Evolutionary conservation across 768 basidiomycete species (phyloP).

Genomic region (Lactifluus pinguis): DNA sequence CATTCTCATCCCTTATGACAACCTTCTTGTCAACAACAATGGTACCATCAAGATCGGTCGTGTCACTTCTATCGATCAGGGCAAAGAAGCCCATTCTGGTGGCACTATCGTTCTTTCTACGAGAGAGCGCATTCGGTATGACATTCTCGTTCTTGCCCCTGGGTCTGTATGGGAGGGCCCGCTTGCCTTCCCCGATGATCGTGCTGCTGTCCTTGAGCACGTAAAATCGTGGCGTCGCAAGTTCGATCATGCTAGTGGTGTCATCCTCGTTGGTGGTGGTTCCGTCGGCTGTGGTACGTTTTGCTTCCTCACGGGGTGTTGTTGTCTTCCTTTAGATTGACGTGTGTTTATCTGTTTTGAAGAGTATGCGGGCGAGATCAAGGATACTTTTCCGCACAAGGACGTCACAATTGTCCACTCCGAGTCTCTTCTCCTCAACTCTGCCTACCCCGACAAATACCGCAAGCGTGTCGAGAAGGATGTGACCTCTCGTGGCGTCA

Average conservation of each 20-base stretch:
- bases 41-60: constrained; percentile 15
- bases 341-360: too few species aligned
- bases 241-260: constrained; percentile 20
- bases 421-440: too few species aligned
- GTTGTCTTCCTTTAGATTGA: too few species aligned
- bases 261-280: constrained; percentile 32
- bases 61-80: constrained; percentile 5
- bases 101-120: constrained; percentile 5
- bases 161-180: too few species aligned
- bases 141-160: too few species aligned
- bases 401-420: too few species aligned
- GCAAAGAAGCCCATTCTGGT: not conserved
- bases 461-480: too few species aligned
- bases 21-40: constrained; percentile 8
- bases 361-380: too few species aligned
- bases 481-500: too few species aligned
- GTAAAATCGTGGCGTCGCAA: constrained; percentile 22
- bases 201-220: constrained; percentile 18
- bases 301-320: not conserved
- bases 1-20: constrained; percentile 14
- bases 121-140: constrained; percentile 1
- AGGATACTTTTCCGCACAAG: too few species aligned
- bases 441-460: too few species aligned
- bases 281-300: constrained; percentile 35
- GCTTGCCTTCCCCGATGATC: not conserved